phyloP scores from a whole-genome alignment of 345 rosid species.

The Lepidium sativum region DNA sequence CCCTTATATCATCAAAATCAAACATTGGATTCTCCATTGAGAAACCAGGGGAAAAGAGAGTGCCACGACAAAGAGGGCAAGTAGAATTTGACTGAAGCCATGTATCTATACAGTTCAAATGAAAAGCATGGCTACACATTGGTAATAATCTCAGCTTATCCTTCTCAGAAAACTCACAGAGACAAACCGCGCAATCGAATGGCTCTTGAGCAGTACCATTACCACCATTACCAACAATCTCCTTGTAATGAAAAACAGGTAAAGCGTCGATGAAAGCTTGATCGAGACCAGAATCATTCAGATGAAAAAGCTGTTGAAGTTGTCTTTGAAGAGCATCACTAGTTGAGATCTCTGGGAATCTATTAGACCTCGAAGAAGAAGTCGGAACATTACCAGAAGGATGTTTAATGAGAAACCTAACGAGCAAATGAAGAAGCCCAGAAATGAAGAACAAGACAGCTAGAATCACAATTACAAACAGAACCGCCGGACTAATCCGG shows the following conservation, averaged over 20 bases:
- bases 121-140: conserved; percentile 86
- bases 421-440: conserved; percentile 74
- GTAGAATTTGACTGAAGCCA: conserved; percentile 82
- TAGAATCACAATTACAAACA: conserved; percentile 64
- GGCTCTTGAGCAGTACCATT: conserved; percentile 47
- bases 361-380: conserved; percentile 48
- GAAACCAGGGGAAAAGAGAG: conserved; percentile 59
- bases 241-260: conserved; percentile 74
- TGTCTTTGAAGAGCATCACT: conserved; percentile 82
- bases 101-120: conserved; percentile 71
- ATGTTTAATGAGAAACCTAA: conserved; percentile 68
- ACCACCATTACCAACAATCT: conserved; percentile 36
- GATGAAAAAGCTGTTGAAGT: conserved; percentile 81
- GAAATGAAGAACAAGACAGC: conserved; percentile 79
- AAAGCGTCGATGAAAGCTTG: conserved; percentile 86
- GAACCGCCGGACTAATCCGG: conserved; percentile 73
- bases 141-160: conserved; percentile 84
- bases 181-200: conserved; percentile 87
- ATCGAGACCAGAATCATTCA: conserved; percentile 84
- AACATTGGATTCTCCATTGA: conserved; percentile 62
- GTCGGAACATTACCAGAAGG: conserved; percentile 47
- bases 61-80: conserved; percentile 75
- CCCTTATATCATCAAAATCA: conserved; percentile 59
- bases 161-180: conserved; percentile 72
- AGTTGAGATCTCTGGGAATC: conserved; percentile 58